Base-by-base conservation (phyloP, 225 moss, liverwort and hornwort species). In the Antitrichia curtipendula region DNA sequence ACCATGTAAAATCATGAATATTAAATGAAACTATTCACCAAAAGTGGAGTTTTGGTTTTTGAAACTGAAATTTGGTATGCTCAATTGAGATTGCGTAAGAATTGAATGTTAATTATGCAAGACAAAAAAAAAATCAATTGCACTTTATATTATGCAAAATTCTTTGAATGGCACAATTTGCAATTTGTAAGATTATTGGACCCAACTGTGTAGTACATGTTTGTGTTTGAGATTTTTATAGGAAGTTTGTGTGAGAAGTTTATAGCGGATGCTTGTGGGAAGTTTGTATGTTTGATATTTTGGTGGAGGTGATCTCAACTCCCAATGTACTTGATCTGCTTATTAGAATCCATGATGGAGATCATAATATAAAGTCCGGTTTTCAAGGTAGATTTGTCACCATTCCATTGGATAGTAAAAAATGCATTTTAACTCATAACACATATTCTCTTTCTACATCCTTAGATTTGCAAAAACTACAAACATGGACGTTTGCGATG, bases 21-120 rank as follows among this genome's bases (percentile, higher is more conserved):
- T 73, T 7, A 18, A 47, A 18, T 31, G 7, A 47, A 47, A 47
- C 2, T 19, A 47, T 49, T 7, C 0, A 34, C 21, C 7, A 8
- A 28, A 49, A 12, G 4, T 2, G 3, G 3, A 74, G 0, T 12
- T 32, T 32, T 4, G 18, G n/a, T 0, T 74, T 49, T 12, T 12
- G 1, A 12, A 29, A 47, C 0, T 18, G 1, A 74, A 50, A 75
- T 34, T 21, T 32, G 32, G 1, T 27, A 20, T 4, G 2, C 19
- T 32, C 21, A 5, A 50, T 52, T 6, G 9, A 2, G 3, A 52
- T 52, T 75, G 52, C 0, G 0, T 8, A 43, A 5, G 5, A 50
- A 28, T 70, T 41, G 27, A 41, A 21, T 27, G 5, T 70, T 70
- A 24, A 14, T 40, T 14, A 41, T 41, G 8, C 14, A 41, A 40